Evolutionary conservation across 768 basidiomycete species (phyloP).

Genomic region (Rhodosporidiobolus odoratus): DNA sequence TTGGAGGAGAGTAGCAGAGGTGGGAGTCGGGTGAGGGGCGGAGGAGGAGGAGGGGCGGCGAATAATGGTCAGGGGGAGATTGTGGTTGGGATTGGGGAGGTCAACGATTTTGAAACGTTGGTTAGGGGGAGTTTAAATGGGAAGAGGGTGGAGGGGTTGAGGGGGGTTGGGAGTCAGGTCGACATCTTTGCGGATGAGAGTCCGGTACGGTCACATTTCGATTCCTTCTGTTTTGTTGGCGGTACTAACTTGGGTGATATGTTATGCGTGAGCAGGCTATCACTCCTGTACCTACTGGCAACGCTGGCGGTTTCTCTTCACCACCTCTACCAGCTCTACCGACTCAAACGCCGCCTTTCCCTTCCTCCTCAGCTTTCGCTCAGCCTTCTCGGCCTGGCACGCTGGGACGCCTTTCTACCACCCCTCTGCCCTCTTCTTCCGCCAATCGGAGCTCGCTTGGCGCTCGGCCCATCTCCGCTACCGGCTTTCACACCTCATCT

Average conservation of each 20-base stretch:
- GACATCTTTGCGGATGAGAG: conserved; percentile 35
- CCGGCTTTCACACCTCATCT: conserved; percentile 4
- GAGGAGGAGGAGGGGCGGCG: background rate
- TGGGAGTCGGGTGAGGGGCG: background rate
- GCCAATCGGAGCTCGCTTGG: conserved; percentile 11
- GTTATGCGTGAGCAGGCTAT: background rate
- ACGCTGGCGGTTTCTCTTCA: background rate
- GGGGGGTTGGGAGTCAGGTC: conserved; percentile 10
- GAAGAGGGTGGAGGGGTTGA: conserved; percentile 15
- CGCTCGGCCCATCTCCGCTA: conserved; percentile 16
- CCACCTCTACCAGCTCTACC: conserved; percentile 17
- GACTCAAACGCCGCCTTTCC: background rate
- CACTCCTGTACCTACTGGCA: conserved; percentile 13
- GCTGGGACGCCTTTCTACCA: background rate
- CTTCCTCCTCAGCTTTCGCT: background rate
- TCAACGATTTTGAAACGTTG: conserved; percentile 78
- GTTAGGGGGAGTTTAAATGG: conserved; percentile 51
- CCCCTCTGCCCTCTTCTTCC: background rate
- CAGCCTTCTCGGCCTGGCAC: background rate
- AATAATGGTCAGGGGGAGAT: conserved; percentile 48
- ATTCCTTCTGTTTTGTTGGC: too few species aligned
- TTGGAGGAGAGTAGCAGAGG: conserved; percentile 58
- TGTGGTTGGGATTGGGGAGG: conserved; percentile 44
- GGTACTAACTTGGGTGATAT: background rate
- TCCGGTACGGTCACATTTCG: background rate